A percentile compares a stretch with the other conserved stretches of the same genome.
Conservation (phyloP, 192 early-diverging fungal species). For the Dispira simplex region DNA sequence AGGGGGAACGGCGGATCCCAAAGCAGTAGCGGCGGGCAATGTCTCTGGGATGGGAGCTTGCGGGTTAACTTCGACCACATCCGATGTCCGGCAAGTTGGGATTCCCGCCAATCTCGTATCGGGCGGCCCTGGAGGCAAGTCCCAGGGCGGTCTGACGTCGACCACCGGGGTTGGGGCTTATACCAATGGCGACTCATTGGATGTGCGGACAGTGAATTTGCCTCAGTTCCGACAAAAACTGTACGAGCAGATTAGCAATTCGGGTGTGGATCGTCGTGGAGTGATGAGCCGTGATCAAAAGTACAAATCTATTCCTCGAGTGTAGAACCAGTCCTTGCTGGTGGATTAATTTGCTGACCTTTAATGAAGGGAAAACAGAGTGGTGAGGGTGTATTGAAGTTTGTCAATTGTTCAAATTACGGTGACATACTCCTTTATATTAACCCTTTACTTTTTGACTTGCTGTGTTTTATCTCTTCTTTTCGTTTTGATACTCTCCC, state of each 20-base stretch:
- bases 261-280: background rate
- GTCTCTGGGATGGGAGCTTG: background rate
- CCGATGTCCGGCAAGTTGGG: too few relatives aligned
- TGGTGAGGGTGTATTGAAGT: too few relatives aligned
- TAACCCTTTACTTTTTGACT: background rate
- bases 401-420: too few relatives aligned
- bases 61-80: too few relatives aligned
- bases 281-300: background rate
- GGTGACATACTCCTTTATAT: background rate
- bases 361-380: too few relatives aligned
- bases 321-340: too few relatives aligned
- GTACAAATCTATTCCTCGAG: background rate
- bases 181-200: background rate
- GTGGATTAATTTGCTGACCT: too few relatives aligned
- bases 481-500: background rate
- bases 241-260: slow-evolving; percentile 3
- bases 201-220: background rate
- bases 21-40: background rate
- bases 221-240: background rate
- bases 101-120: background rate
- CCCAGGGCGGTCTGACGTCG: background rate
- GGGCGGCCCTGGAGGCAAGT: background rate
- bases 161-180: background rate
- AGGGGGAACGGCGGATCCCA: background rate
- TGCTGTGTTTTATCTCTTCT: slow-evolving; percentile 1